Conservation (phyloP, 352 stramenopile species). For the Phytophthora ohioensis region DNA sequence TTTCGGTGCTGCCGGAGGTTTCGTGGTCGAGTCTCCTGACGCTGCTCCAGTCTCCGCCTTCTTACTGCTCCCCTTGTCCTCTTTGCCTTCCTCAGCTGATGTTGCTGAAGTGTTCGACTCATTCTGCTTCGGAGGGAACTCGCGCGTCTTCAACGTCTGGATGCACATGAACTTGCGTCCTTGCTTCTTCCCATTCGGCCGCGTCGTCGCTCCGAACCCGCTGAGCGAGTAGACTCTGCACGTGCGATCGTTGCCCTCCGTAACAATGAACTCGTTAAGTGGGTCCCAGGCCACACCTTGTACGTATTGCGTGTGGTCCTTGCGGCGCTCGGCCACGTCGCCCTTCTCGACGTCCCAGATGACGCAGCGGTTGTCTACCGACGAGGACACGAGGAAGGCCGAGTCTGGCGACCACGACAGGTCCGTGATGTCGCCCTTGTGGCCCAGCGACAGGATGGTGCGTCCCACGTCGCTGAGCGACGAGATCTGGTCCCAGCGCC, state of each 20-base stretch:
- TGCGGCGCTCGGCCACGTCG: constrained; percentile 82
- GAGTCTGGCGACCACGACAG: constrained; percentile 94
- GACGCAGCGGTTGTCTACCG: constrained; percentile 92
- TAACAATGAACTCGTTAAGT: constrained; percentile 94
- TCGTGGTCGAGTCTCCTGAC: constrained; percentile 16
- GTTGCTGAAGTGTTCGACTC: neutral
- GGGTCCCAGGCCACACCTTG: constrained; percentile 97
- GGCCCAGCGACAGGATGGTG: constrained; percentile 76
- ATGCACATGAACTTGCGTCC: constrained; percentile 78
- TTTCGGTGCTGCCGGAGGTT: constrained; percentile 46
- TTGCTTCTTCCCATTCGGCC: constrained; percentile 69
- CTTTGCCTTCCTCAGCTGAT: constrained; percentile 25
- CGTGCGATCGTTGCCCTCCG: constrained; percentile 94
- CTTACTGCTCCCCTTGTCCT: constrained; percentile 18
- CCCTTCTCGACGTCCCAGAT: constrained; percentile 89
- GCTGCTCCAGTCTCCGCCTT: neutral
- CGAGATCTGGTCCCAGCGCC: constrained; percentile 80
- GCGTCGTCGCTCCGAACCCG: constrained; percentile 65
- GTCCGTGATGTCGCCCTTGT: constrained; percentile 93
- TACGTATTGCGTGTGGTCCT: constrained; percentile 97
- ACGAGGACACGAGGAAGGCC: constrained; percentile 91
- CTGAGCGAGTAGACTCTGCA: constrained; percentile 92
- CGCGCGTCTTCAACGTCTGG: constrained; percentile 81
- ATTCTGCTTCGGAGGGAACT: constrained; percentile 44
- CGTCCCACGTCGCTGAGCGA: constrained; percentile 85